phyloP scores from a whole-genome alignment of 108 stramenopile genomes.

The Nitzschia palea region DNA sequence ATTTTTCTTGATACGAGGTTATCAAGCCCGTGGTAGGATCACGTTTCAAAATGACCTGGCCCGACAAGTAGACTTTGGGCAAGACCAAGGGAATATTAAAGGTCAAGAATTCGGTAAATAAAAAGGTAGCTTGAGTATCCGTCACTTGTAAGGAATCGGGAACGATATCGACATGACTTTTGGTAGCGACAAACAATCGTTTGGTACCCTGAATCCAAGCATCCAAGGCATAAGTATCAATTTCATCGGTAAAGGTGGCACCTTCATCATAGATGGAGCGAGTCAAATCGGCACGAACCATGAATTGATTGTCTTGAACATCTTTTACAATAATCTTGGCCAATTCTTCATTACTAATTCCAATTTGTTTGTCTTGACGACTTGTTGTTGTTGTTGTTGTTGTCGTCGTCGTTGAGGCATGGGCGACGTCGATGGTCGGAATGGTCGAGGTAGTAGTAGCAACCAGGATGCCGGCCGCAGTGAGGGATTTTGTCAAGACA shows the following conservation, averaged over 20 bases:
- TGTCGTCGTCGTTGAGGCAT: neutral
- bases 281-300: slow-evolving; percentile 74
- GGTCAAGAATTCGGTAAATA: slow-evolving; percentile 79
- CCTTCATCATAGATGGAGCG: slow-evolving; percentile 80
- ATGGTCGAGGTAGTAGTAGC: too few relatives aligned
- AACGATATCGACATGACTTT: slow-evolving; percentile 58
- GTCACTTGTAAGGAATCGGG: slow-evolving; percentile 55
- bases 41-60: slow-evolving; percentile 71
- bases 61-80: slow-evolving; percentile 68
- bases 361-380: slow-evolving; percentile 22
- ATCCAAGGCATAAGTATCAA: slow-evolving; percentile 82
- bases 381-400: neutral
- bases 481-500: too few relatives aligned
- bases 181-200: slow-evolving; percentile 70
- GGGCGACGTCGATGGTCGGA: too few relatives aligned
- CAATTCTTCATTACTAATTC: slow-evolving; percentile 60
- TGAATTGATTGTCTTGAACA: slow-evolving; percentile 65
- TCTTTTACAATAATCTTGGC: slow-evolving; percentile 60
- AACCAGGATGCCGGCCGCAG: too few relatives aligned
- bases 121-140: slow-evolving; percentile 44
- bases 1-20: slow-evolving; percentile 79
- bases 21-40: slow-evolving; percentile 73
- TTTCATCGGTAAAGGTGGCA: slow-evolving; percentile 85
- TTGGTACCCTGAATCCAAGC: slow-evolving; percentile 84
- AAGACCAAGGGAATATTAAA: slow-evolving; percentile 77